A percentile compares a stretch with the other conserved stretches of the same genome.
Conservation (phyloP, 805 yeast species). For the Kodamaea fukazawae region DNA sequence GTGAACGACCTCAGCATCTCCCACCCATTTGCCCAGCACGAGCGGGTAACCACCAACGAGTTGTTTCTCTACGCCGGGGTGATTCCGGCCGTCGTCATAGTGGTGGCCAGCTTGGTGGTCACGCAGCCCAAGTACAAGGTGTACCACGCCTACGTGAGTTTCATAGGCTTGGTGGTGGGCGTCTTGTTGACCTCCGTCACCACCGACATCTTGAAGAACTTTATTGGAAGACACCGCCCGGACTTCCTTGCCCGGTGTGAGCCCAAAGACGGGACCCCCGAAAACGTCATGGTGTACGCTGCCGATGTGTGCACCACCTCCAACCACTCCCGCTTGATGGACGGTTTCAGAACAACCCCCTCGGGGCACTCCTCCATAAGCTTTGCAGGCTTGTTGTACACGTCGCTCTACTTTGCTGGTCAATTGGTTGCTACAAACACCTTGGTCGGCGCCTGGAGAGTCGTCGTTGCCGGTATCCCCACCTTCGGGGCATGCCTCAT, state of each 20-base stretch:
- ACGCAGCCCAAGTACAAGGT: conserved; percentile 53
- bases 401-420: conserved; percentile 65
- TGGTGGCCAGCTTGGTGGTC: conserved; percentile 33
- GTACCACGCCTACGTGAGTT: conserved; percentile 60
- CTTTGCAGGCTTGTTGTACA: conserved; percentile 64
- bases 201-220: conserved; percentile 74
- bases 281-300: conserved; percentile 53
- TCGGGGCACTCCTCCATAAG: conserved; percentile 77
- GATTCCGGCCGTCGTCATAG: conserved; percentile 47
- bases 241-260: conserved; percentile 85
- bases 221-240: conserved; percentile 90
- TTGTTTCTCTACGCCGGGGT: conserved; percentile 54
- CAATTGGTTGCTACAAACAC: conserved; percentile 51
- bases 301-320: conserved; percentile 63
- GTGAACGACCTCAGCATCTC: conserved; percentile 73
- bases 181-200: conserved; percentile 57
- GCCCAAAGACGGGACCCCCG: conserved; percentile 60
- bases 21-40: conserved; percentile 76
- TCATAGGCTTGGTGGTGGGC: conserved; percentile 64
- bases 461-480: conserved; percentile 52
- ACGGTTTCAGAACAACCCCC: conserved; percentile 81
- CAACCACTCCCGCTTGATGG: conserved; percentile 44
- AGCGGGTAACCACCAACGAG: conserved; percentile 60
- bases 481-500: conserved; percentile 66
- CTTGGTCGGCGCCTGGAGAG: conserved; percentile 62